These are phyloP conservation scores for Pseudogymnoascus sp. DNA, from an alignment of 2,329 filamentous ascomycete species.

Conservation along the genomic window DNA sequence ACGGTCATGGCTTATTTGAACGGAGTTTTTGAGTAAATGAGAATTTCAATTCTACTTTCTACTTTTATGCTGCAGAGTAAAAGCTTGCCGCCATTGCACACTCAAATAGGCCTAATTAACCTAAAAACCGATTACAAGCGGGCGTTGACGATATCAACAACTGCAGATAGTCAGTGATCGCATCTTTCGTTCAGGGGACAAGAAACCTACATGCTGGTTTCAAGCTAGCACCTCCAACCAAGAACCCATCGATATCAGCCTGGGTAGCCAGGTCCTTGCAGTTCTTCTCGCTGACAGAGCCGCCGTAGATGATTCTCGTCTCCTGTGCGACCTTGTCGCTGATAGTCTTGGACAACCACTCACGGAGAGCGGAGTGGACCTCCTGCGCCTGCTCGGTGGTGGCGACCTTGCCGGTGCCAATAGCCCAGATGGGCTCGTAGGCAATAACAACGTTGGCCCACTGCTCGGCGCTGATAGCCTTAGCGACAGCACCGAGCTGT, in stretches of 20 bases:
- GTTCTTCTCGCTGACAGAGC: constrained; percentile 97
- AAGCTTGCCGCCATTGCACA: background rate
- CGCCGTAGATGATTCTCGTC: constrained; percentile 93
- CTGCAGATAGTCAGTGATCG: constrained; percentile 24
- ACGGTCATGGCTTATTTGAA: background rate
- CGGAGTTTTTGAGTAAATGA: constrained; percentile 10
- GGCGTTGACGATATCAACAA: constrained; percentile 63
- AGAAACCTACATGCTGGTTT: constrained; percentile 78
- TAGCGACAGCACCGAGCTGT: constrained; percentile 76
- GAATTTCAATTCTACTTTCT: constrained; percentile 8
- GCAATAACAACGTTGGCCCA: constrained; percentile 94
- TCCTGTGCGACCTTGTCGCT: constrained; percentile 67
- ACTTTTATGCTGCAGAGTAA: constrained; percentile 1
- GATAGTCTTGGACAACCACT: constrained; percentile 77
- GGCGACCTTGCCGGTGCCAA: constrained; percentile 88
- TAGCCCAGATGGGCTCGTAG: constrained; percentile 98
- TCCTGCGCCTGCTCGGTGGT: constrained; percentile 86
- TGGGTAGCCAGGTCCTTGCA: constrained; percentile 86
- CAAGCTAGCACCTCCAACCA: constrained; percentile 90
- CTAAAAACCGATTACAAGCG: constrained; percentile 26
- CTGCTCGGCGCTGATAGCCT: constrained; percentile 59
- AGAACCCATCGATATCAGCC: constrained; percentile 93
- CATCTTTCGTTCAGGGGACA: background rate
- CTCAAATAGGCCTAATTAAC: background rate
- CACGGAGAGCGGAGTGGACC: constrained; percentile 83